These are phyloP conservation scores for Glycine soja DNA, from an alignment of 306 rosid genomes.

Conservation along the genomic window DNA sequence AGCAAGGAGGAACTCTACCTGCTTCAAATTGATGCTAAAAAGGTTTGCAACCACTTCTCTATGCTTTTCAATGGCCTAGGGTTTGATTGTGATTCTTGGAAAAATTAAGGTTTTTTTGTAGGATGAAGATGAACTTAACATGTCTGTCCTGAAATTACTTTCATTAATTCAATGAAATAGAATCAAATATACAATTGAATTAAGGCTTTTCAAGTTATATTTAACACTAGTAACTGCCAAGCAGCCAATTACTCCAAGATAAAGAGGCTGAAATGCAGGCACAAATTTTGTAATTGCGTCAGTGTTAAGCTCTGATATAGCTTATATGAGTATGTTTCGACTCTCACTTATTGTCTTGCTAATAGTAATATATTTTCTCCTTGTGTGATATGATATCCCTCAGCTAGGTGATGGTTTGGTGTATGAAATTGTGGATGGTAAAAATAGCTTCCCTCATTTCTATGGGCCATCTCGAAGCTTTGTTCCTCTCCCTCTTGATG, in stretches of 20 bases:
- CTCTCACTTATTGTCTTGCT: constrained; percentile 6
- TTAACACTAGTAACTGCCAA: too few relatives aligned
- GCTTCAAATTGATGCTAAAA: constrained; percentile 81
- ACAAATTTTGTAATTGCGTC: too few relatives aligned
- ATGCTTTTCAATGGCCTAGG: neutral
- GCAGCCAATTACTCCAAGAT: too few relatives aligned
- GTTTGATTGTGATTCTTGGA: neutral
- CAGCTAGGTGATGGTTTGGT: constrained; percentile 92
- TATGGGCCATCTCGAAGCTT: constrained; percentile 86
- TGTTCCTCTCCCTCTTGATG: constrained; percentile 68
- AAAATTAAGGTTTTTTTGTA: neutral
- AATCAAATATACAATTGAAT: too few relatives aligned
- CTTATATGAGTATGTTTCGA: neutral
- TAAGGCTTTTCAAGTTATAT: neutral
- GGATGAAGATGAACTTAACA: too few relatives aligned
- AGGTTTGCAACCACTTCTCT: constrained; percentile 54
- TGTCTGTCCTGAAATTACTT: neutral
- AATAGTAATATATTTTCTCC: constrained; percentile 9
- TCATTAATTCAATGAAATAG: neutral
- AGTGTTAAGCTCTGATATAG: too few relatives aligned
- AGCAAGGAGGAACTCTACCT: constrained; percentile 68
- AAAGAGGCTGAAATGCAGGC: too few relatives aligned
- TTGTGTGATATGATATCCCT: neutral
- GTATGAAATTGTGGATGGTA: constrained; percentile 75
- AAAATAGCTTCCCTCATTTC: constrained; percentile 83